Base-by-base conservation (phyloP, 2,329 filamentous ascomycete species). In the Nigrospora sphaerica region DNA sequence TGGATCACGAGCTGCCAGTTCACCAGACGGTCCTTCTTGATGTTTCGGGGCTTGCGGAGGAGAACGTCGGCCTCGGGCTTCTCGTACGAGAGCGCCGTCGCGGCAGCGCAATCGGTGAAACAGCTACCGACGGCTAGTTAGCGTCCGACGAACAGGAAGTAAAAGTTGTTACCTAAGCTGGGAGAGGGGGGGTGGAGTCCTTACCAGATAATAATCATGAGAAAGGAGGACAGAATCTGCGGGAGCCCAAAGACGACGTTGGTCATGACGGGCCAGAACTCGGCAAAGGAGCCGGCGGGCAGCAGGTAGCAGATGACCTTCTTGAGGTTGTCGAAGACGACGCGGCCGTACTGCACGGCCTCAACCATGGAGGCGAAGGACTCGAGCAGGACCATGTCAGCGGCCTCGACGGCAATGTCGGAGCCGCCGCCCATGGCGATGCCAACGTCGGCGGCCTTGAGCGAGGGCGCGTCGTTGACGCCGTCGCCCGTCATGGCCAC, bases 401-500 rank as follows among this genome's bases (percentile, higher is more conserved):
- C 86, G 0, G 86, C 86, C 44, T 85, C 86, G 52, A 93, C 82
- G 4, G 89, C 89, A 33, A 95, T 85, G 59, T 95, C 89, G 0
- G 85, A 88, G 5, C 88, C 88, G 1, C 81, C 85, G 2, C 86
- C 86, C 54, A 95, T 81, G 1, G 88, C 86, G 49, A 95, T 92
- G 47, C 87, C 87, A 1, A 95, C 81, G 55, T 95, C 88, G 14
- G 89, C 87, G 1, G 83, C 82, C 2, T 85, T 81, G 4, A 95
- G 77, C 2, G 88, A 88, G 0, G 88, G 88, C 0, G 88, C 85
- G 58, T 95, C 89, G 57, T 95, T 95, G 54, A 92, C 88, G 16
- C 89, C 88, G 55, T 95, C 88, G 34, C 88, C 89, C 2, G 91
- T 87, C 80, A 95, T 93, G 35, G 83, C 88, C 1, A 95, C 80